These are phyloP conservation scores for Pseudopithomyces chartarum DNA, from an alignment of 2,329 filamentous ascomycete species.

Conservation along the genomic window DNA sequence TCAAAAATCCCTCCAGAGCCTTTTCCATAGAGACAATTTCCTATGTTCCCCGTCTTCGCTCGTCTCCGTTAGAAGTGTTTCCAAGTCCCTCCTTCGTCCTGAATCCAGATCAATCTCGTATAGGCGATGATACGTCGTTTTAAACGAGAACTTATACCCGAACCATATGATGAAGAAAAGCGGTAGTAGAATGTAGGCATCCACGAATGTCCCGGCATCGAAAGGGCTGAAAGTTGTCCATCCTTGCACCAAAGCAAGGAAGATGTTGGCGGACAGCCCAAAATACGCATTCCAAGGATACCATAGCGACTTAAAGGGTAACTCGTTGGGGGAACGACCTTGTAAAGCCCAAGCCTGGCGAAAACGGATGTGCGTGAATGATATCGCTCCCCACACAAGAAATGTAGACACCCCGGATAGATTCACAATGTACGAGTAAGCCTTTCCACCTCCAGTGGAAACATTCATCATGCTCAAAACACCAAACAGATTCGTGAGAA, in stretches of 20 bases:
- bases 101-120: conserved; percentile 47
- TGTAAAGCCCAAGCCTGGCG: conserved; percentile 62
- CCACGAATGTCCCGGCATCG: conserved; percentile 56
- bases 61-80: conserved; percentile 14
- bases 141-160: conserved; percentile 53
- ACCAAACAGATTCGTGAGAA: conserved; percentile 73
- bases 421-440: conserved; percentile 73
- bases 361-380: conserved; percentile 73
- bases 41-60: background rate
- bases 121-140: conserved; percentile 41
- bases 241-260: conserved; percentile 59
- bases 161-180: conserved; percentile 55
- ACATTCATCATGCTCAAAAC: conserved; percentile 77
- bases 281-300: conserved; percentile 60
- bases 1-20: background rate
- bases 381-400: conserved; percentile 73
- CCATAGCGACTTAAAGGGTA: conserved; percentile 54
- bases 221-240: conserved; percentile 61
- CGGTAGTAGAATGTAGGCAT: conserved; percentile 59
- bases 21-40: background rate
- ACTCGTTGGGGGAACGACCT: conserved; percentile 42
- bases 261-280: conserved; percentile 54
- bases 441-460: conserved; percentile 67
- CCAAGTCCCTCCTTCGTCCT: conserved; percentile 45
- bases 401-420: conserved; percentile 73